Evolutionary conservation across 305 asterid species (phyloP), one percentile per base, ranked within the genome.

Genomic region (Petunia hybrid): DNA sequence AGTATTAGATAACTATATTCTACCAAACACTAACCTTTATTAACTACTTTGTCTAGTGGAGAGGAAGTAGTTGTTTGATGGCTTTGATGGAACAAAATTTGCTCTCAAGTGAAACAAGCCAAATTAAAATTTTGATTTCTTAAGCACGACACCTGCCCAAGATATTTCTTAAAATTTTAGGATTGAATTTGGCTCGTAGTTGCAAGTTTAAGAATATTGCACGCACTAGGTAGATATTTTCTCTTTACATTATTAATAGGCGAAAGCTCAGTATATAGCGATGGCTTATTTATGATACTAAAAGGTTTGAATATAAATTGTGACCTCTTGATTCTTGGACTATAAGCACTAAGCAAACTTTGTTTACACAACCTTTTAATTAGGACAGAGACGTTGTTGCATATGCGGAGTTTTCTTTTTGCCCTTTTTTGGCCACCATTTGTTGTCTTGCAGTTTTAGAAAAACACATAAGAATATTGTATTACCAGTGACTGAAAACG

Each of bases 11-110:
- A 36, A 51, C 46, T 51, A 13, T 36, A 73, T 51, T 51, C 46
- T 73, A 51, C 78, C 78, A 51, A 73, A 73, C 78, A 73, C 78
- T 4, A 51, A 51, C 78, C 51, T 65, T 51, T 73, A 59, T 53
- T 73, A 51, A 42, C 63, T 13, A 73, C 14, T 51, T 51, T 73
- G 46, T 13, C 4, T 36, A 73, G 63, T 36, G 63, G 46, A 45
- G 36, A 51, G 31, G 62, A 73, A 13, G 63, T 51, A 73, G 63
- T 73, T 73, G 1, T 62, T 36, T 73, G 78, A 4, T 22, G 45
- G 22, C 46, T 73, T 12, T 12, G 62, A 71, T 48, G 62, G 45
- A 35, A 71, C 43, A 16, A 22, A 22, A 22, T 22, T 22, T 22
- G 31, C 31, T 22, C 31, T 22, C 31, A 22, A 22, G 31, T 22